phyloP scores from a whole-genome alignment of 805 yeast species.

The Kluyveromyces aestuarii region DNA sequence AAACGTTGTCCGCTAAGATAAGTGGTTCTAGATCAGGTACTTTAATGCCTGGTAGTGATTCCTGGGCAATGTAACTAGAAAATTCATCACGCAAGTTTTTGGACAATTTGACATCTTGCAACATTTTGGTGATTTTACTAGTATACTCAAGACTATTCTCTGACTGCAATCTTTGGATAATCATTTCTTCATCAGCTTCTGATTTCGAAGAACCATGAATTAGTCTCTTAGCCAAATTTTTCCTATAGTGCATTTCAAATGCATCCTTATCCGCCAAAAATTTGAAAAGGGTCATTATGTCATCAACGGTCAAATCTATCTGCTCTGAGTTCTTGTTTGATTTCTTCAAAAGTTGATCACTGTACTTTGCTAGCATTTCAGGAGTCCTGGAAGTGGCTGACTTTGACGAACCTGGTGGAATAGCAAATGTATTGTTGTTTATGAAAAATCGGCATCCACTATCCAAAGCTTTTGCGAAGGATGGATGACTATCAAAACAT shows the following conservation, averaged over 20 bases:
- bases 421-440: slow-evolving; percentile 74
- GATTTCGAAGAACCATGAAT: slow-evolving; percentile 80
- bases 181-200: slow-evolving; percentile 70
- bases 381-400: slow-evolving; percentile 70
- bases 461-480: slow-evolving; percentile 81
- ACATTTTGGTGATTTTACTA: slow-evolving; percentile 90
- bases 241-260: slow-evolving; percentile 86
- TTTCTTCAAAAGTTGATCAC: slow-evolving; percentile 74
- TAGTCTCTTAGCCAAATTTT: slow-evolving; percentile 79
- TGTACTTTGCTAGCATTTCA: slow-evolving; percentile 80
- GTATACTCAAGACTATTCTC: slow-evolving; percentile 91
- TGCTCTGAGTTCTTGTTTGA: slow-evolving; percentile 60
- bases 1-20: slow-evolving; percentile 79
- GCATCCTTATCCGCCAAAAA: slow-evolving; percentile 91
- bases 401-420: slow-evolving; percentile 42
- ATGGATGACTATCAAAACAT: slow-evolving; percentile 54
- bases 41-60: slow-evolving; percentile 11
- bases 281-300: slow-evolving; percentile 77
- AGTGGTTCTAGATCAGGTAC: slow-evolving; percentile 56
- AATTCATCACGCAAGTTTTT: slow-evolving; percentile 53
- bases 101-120: slow-evolving; percentile 83
- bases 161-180: slow-evolving; percentile 78
- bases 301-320: slow-evolving; percentile 72
- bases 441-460: slow-evolving; percentile 80
- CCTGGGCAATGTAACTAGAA: slow-evolving; percentile 25